Evolutionary conservation across 768 basidiomycete genomes (phyloP).

Genomic region (Trametes gibbosa): DNA sequence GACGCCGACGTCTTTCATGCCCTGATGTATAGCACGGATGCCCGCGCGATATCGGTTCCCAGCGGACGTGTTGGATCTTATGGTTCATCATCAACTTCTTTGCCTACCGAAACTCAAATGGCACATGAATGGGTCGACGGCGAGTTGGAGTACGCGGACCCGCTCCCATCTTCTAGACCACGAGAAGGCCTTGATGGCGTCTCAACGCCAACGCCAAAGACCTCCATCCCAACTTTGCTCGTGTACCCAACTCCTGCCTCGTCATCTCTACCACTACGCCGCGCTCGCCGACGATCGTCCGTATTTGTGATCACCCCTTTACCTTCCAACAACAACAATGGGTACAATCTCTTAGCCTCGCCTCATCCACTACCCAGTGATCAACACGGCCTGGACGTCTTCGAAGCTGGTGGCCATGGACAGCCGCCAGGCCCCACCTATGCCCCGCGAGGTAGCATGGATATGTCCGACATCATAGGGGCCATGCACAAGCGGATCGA

Average conservation of each 20-base stretch:
- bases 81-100: not conserved
- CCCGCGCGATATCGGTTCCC: no score
- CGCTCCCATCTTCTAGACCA: no score
- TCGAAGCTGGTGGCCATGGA: not conserved
- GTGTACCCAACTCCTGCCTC: not conserved
- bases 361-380: no score
- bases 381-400: no score
- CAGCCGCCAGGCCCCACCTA: not conserved
- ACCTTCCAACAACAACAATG: not conserved
- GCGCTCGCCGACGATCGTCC: not conserved
- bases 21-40: not conserved
- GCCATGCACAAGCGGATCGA: not conserved
- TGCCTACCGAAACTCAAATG: not conserved
- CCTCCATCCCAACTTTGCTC: not conserved
- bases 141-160: not conserved
- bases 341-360: not conserved
- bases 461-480: not conserved
- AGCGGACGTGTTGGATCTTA: not conserved
- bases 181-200: no score
- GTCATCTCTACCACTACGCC: not conserved
- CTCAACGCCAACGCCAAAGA: not conserved
- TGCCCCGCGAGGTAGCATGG: not conserved
- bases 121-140: not conserved
- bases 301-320: not conserved
- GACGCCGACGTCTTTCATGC: not conserved